Conservation (phyloP, 2,329 filamentous ascomycete genomes). For the Phyllosticta capitalensis region DNA sequence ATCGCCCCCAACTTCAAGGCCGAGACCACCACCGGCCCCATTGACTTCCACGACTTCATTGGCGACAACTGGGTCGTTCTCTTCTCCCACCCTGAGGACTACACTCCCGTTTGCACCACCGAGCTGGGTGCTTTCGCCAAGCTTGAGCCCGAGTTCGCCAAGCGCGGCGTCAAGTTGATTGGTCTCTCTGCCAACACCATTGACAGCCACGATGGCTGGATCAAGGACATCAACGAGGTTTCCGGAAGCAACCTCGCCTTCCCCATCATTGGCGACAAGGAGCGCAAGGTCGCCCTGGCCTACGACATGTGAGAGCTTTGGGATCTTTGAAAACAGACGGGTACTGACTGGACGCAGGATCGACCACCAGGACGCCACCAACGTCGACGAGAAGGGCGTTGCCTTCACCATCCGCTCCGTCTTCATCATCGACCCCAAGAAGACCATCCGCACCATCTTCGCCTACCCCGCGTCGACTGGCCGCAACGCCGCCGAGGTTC, state of each 20-base stretch:
- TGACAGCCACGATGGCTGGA: constrained; percentile 76
- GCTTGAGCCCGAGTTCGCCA: constrained; percentile 77
- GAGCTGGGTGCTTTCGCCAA: constrained; percentile 91
- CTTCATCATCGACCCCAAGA: constrained; percentile 88
- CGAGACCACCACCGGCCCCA: constrained; percentile 66
- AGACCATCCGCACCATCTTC: constrained; percentile 87
- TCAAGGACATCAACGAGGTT: constrained; percentile 58
- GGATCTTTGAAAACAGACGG: constrained; percentile 21
- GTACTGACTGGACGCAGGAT: constrained; percentile 20
- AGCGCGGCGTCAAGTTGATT: constrained; percentile 83
- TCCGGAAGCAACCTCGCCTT: constrained; percentile 36
- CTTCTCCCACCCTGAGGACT: constrained; percentile 80
- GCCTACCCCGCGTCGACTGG: constrained; percentile 83
- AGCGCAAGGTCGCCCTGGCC: constrained; percentile 38
- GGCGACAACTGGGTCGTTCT: constrained; percentile 71
- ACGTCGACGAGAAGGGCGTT: constrained; percentile 51
- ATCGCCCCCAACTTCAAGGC: constrained; percentile 75
- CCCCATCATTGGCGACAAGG: constrained; percentile 42
- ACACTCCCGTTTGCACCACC: constrained; percentile 91
- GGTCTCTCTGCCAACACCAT: constrained; percentile 79
- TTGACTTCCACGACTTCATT: constrained; percentile 76
- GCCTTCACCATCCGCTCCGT: constrained; percentile 92
- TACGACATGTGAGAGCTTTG: constrained; percentile 37
- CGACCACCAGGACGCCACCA: constrained; percentile 48
- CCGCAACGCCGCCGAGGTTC: constrained; percentile 47